Base-by-base conservation (phyloP, 2,329 filamentous ascomycete genomes). In the Polytolypa hystricis region DNA sequence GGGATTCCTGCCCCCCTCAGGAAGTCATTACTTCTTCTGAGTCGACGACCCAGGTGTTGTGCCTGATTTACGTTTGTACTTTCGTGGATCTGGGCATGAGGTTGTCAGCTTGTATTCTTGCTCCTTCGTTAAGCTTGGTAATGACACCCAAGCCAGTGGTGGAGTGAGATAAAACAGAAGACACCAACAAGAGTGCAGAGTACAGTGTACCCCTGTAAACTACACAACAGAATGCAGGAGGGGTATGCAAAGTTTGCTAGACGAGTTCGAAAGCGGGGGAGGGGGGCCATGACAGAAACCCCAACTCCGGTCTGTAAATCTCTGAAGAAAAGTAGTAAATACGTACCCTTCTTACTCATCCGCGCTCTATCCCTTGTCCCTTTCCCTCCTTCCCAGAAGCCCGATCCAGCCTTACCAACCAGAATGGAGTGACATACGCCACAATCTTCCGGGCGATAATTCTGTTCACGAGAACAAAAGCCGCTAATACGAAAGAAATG, bases 301-400 rank as follows among this genome's bases (percentile, higher is more conserved):
- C 7, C n/a, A 7, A 25, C n/a, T n/a, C n/a, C n/a, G n/a, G 21
- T 25, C 21, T 7, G 21, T 25, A 25, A 25, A 25, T 7, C n/a
- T n/a, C n/a, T n/a, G 21, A 25, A 25, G 21, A 25, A 31, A 25
- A 17, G 6, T 11, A 16, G 20, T 15, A 40, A 5, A 10, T 18
- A 42, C 53, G 29, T 54, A 65, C 65, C 66, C 60, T 84, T 85
- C 41, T 77, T 69, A 49, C 76, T 82, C 83, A 87, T 87, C 50
- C 70, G 62, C 20, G 61, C 62, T 56, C 68, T 73, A 53, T 86
- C 81, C 42, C 83, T 66, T n/a, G 82, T 87, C 1, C 82, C 82
- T 55, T 81, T 84, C 1, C 84, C 84, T 8, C 84, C 84, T 63
- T 93, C 84, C 84, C 84, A 93, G 60, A 86, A 93, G 0, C 84